Base-by-base conservation (phyloP, 202 grass and related monocot species). In the Cymbopogon flexuosus region DNA sequence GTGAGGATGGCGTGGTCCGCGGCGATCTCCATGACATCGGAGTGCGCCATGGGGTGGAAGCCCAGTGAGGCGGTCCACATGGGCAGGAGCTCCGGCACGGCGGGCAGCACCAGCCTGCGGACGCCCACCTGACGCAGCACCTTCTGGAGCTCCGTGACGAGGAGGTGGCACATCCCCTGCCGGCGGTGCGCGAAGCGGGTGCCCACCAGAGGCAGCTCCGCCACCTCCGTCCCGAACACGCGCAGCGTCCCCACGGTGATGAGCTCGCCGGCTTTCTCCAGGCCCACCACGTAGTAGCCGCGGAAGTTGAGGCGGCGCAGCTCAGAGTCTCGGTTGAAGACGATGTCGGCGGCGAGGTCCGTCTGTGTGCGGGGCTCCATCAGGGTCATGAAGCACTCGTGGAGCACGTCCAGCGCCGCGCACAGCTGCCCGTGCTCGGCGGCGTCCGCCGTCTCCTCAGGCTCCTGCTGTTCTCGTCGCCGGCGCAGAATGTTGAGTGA, bases 251-350 rank as follows among this genome's bases (percentile, higher is more conserved):
- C 89, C 16, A 69, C 85, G 29, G 83, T 72, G 14, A 96, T 63
- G 23, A 96, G 46, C 82, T 96, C 93, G 68, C 89, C 87, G 16
- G 57, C 79, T 16, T 75, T 90, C 77, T 92, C 87, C 30, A 96
- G 59, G 14, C 86, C 72, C 0, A 90, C 81, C 16, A 87, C 51
- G 73, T 96, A 88, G 68, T 90, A 96, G 2, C 93, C 93, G 54
- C 83, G 62, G 89, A 90, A 92, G 5, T 96, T 72, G 0, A 96
- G 69, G 18, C 87, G 82, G 1, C 81, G 72, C 45, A 96, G 85
- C 19, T 86, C 68, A 12, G 89, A 92, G 90, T 92, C 90, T 68
- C 73, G 68, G 82, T 92, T 92, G 71, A 92, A 88, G 43, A 92
- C 52, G 6, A 96, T 14, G 84, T 92, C 93, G 22, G 40, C 79